These are phyloP conservation scores for Candida boleticola DNA, from an alignment of 805 yeast genomes.

Conservation along the genomic window DNA sequence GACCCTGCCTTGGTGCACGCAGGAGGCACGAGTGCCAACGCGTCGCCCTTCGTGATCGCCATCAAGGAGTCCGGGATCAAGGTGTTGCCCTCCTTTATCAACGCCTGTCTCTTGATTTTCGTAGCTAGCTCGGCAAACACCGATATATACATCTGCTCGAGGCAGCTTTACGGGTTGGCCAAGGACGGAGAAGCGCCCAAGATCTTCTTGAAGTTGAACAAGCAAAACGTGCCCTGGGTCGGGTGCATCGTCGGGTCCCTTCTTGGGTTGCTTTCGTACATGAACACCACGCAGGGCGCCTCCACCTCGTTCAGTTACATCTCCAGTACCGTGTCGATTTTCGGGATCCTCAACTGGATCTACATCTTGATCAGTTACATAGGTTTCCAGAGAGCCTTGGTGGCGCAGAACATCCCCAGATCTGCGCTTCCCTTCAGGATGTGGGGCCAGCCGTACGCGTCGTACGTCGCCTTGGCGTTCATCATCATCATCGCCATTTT, in stretches of 20 bases:
- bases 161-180: conserved; percentile 20
- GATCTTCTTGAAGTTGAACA: conserved; percentile 15
- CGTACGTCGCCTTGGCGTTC: conserved; percentile 11
- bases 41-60: conserved; percentile 39
- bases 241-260: conserved; percentile 11
- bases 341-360: conserved; percentile 17
- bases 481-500: conserved; percentile 11
- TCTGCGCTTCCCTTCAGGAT: conserved; percentile 15
- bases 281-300: conserved; percentile 8
- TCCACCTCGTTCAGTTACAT: conserved; percentile 14
- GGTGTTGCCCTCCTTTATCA: conserved; percentile 34
- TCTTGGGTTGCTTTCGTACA: conserved; percentile 13
- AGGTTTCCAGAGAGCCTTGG: conserved; percentile 10
- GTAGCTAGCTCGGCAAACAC: conserved; percentile 17
- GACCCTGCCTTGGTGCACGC: conserved; percentile 25
- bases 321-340: conserved; percentile 16
- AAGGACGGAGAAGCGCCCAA: conserved; percentile 18
- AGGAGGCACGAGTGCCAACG: conserved; percentile 37
- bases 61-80: conserved; percentile 30
- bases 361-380: conserved; percentile 12
- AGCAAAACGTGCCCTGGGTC: conserved; percentile 10
- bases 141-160: conserved; percentile 17
- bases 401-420: conserved; percentile 11
- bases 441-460: conserved; percentile 16
- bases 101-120: conserved; percentile 17